Conservation (phyloP, 345 rosid species). For the Linum trigynum region DNA sequence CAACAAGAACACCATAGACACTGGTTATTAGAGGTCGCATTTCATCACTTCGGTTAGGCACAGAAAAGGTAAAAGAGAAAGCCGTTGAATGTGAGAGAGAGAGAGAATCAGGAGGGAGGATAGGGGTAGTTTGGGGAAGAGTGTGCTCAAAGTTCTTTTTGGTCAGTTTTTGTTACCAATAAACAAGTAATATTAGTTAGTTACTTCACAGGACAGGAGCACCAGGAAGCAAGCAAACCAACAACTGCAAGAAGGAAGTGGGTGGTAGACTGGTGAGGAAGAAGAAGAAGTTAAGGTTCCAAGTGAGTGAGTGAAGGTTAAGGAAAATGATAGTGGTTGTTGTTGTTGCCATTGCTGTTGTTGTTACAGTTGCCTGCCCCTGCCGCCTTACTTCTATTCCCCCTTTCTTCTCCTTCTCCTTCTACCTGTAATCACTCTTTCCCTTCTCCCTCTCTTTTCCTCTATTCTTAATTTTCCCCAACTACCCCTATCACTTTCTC, state of each 20-base stretch:
- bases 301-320: constrained; percentile 17
- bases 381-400: constrained; percentile 14
- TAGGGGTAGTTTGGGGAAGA: not conserved
- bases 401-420: constrained; percentile 6
- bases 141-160: not conserved
- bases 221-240: not conserved
- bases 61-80: not conserved
- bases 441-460: not conserved
- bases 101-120: not conserved
- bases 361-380: constrained; percentile 6
- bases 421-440: constrained; percentile 2
- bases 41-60: not conserved
- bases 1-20: too few species aligned
- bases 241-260: too few species aligned
- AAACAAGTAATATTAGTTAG: not conserved
- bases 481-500: too few species aligned
- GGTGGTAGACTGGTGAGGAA: not conserved
- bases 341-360: constrained; percentile 12
- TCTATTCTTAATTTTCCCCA: too few species aligned
- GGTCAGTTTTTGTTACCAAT: not conserved
- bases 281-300: not conserved
- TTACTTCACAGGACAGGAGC: not conserved
- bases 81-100: too few species aligned
- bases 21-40: too few species aligned
- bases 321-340: constrained; percentile 20